These are phyloP conservation scores for Lumnitzera racemosa DNA, from an alignment of 345 rosid species.

Conservation along the genomic window DNA sequence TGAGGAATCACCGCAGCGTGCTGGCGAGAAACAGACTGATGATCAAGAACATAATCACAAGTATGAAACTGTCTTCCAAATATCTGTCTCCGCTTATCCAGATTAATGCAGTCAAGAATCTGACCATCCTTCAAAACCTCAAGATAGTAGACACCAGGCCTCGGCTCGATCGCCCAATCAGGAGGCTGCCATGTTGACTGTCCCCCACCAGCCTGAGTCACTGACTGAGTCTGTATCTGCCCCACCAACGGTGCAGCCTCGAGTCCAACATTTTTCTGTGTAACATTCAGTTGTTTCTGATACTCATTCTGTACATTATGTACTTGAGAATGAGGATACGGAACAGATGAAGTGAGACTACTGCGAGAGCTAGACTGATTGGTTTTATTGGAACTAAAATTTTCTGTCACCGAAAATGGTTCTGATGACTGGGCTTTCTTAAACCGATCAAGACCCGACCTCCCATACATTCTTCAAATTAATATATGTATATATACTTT, in stretches of 20 bases:
- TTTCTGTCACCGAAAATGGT: constrained; percentile 67
- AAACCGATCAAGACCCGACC: constrained; percentile 84
- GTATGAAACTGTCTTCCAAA: constrained; percentile 82
- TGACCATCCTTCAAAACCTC: constrained; percentile 87
- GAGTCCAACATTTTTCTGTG: constrained; percentile 18
- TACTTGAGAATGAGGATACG: constrained; percentile 22
- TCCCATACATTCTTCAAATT: constrained; percentile 63
- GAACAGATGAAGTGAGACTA: constrained; percentile 14
- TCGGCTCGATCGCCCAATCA: constrained; percentile 94
- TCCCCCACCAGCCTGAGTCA: constrained; percentile 67
- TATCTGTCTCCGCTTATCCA: constrained; percentile 67
- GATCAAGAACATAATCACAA: constrained; percentile 85
- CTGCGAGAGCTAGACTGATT: constrained; percentile 20
- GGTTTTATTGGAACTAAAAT: constrained; percentile 30
- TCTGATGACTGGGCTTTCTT: constrained; percentile 84
- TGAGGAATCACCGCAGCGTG: constrained; percentile 90
- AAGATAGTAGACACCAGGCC: constrained; percentile 72
- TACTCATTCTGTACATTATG: constrained; percentile 10
- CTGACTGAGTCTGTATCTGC: constrained; percentile 38
- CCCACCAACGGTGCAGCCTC: constrained; percentile 39
- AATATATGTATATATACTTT: background rate
- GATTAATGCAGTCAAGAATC: constrained; percentile 64
- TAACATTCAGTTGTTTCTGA: constrained; percentile 21
- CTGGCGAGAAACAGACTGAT: constrained; percentile 83
- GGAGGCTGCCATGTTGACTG: constrained; percentile 93